phyloP scores from a whole-genome alignment of 2,329 filamentous ascomycete genomes.

The Sclerotinia nivalis region DNA sequence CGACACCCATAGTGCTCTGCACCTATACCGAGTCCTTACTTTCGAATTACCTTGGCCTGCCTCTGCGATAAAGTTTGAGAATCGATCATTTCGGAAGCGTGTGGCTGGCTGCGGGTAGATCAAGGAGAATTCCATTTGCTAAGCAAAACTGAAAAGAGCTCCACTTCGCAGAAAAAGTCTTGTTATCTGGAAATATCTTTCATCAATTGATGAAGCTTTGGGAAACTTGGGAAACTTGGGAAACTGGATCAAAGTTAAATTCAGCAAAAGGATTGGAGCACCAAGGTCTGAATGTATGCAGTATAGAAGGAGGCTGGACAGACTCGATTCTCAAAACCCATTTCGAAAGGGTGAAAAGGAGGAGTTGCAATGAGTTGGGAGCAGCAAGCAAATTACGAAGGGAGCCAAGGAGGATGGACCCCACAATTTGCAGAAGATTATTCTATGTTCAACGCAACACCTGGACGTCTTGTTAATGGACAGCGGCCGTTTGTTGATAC shows the following conservation, averaged over 20 bases:
- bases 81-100: not conserved
- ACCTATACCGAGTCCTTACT: constrained; percentile 19
- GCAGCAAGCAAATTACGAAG: constrained; percentile 53
- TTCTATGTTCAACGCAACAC: constrained; percentile 65
- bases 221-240: not conserved
- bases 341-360: constrained; percentile 14
- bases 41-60: constrained; percentile 14
- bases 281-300: constrained; percentile 20
- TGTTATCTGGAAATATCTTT: constrained; percentile 12
- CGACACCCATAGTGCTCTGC: constrained; percentile 24
- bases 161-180: constrained; percentile 22
- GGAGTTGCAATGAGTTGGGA: constrained; percentile 63
- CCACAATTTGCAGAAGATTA: constrained; percentile 65
- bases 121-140: constrained; percentile 20
- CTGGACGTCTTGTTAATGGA: constrained; percentile 53
- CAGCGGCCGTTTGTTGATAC: constrained; percentile 37
- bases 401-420: constrained; percentile 54
- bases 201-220: not conserved
- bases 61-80: not conserved
- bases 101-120: constrained; percentile 16
- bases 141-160: constrained; percentile 19
- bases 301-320: constrained; percentile 19
- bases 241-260: not conserved
- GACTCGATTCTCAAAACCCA: constrained; percentile 7
- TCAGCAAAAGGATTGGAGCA: constrained; percentile 6